Conservation (phyloP, 148 eudicot species). For the Camellia japonica region DNA sequence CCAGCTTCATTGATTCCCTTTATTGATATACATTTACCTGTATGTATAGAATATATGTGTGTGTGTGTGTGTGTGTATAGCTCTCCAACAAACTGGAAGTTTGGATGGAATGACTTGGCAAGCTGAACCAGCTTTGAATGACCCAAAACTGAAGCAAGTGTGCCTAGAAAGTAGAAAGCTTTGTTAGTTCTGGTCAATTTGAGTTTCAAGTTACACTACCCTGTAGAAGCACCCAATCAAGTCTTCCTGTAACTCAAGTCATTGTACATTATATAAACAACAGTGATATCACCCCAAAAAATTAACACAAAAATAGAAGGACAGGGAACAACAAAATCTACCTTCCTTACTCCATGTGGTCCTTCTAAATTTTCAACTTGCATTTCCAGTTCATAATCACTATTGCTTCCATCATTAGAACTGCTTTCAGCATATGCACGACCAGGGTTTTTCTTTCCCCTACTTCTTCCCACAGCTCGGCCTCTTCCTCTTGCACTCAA, state of each 20-base stretch:
- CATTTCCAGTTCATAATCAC: slow-evolving; percentile 35
- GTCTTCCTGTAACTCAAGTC: neutral
- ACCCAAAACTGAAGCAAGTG: neutral
- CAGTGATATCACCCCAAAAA: neutral
- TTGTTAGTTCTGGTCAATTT: neutral
- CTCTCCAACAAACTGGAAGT: neutral
- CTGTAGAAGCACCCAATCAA: slow-evolving; percentile 3
- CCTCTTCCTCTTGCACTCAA: slow-evolving; percentile 30
- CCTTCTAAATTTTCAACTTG: slow-evolving; percentile 29
- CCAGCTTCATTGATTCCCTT: neutral
- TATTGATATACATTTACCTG: neutral
- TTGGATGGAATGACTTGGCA: neutral
- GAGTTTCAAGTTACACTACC: neutral
- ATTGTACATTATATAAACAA: neutral
- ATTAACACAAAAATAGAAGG: neutral
- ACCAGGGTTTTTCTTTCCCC: slow-evolving; percentile 28
- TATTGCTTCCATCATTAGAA: slow-evolving; percentile 30
- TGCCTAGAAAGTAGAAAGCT: neutral
- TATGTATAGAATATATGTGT: no score
- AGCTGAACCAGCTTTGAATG: neutral
- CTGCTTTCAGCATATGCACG: slow-evolving; percentile 33
- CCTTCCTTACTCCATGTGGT: slow-evolving; percentile 54
- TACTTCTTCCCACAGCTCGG: slow-evolving; percentile 38
- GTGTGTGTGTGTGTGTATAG: neutral
- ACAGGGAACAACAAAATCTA: slow-evolving; percentile 26